Base-by-base conservation (phyloP, 1,139 yeast genomes). In the Suhomyces maxii region DNA sequence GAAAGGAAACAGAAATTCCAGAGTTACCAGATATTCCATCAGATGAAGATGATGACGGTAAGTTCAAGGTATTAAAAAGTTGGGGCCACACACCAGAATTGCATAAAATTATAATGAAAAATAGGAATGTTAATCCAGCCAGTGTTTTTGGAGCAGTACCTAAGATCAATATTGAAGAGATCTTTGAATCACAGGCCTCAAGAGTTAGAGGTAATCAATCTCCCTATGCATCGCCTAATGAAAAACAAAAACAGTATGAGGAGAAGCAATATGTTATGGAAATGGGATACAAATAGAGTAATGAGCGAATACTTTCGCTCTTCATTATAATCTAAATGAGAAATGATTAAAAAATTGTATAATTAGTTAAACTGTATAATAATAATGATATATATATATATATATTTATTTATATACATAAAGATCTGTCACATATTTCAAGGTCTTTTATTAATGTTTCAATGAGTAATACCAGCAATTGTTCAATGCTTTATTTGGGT, bases 51-150 rank as follows among this genome's bases (percentile, higher is more conserved):
- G 80, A 77, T 47, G 79, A 74, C 13, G 74, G 73, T 9, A 53
- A 55, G 18, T 53, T 55, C 32, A 62, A 60, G 28, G 76, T 83
- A 7, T 61, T 86, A 34, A 79, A 82, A 48, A 79, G 77, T 35
- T 88, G 96, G 96, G 95, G 93, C 1, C 75, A 77, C 47, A 76
- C 89, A 0, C 86, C 89, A 1, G 83, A 78, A 49, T 69, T 86
- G 39, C 75, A 77, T 36, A 68, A 68, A 44, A 68, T 77, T 35
- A 70, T 89, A 37, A 63, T 75, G 38, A 67, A 73, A 40, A 96
- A 88, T 61, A 81, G 79, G 51, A 64, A 67, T 14, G 68, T 85
- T 48, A 86, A 90, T 60, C 96, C 97, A 0, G 81, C 77, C 45
- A 61, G 76, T 4, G 79, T 90, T 1, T 90, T 91, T 71, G 97